These are phyloP conservation scores for Colletotrichum caudatum DNA, from an alignment of 2,329 filamentous ascomycete species.

Conservation along the genomic window DNA sequence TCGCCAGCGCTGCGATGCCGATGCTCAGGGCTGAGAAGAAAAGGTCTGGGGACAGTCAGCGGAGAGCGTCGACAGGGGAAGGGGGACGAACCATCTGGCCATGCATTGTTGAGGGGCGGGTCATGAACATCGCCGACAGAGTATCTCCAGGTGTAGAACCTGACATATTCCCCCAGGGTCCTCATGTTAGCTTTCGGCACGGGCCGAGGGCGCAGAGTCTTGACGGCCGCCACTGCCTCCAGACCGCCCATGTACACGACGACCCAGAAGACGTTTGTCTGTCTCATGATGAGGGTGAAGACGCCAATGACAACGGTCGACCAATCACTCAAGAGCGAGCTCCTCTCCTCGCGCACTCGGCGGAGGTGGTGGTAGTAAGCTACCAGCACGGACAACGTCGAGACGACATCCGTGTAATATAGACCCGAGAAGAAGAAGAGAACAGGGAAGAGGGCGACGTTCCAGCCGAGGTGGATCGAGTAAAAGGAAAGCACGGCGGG, in stretches of 20 bases:
- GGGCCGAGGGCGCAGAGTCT: constrained; percentile 53
- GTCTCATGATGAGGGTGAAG: constrained; percentile 79
- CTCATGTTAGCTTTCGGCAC: constrained; percentile 49
- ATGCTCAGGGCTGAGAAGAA: constrained; percentile 73
- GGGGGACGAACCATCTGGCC: constrained; percentile 61
- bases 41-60: constrained; percentile 58
- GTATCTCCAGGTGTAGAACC: constrained; percentile 57
- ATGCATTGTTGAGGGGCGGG: constrained; percentile 59
- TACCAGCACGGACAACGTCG: constrained; percentile 79
- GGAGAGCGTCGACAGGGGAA: background rate
- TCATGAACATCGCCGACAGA: constrained; percentile 68
- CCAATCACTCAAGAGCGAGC: constrained; percentile 56
- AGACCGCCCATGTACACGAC: constrained; percentile 79
- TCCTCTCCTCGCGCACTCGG: constrained; percentile 53
- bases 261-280: constrained; percentile 98
- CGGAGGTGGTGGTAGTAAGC: constrained; percentile 71
- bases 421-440: constrained; percentile 96
- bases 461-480: constrained; percentile 74
- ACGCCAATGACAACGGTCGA: constrained; percentile 69
- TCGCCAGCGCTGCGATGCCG: constrained; percentile 65
- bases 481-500: constrained; percentile 52
- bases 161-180: constrained; percentile 51
- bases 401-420: constrained; percentile 94
- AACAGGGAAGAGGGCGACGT: constrained; percentile 86
- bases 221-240: constrained; percentile 66